Percentiles rank a stretch among this genome's conserved stretches.
phyloP scores from a whole-genome alignment of 306 rosid species.

The Cucumis hystrix region DNA sequence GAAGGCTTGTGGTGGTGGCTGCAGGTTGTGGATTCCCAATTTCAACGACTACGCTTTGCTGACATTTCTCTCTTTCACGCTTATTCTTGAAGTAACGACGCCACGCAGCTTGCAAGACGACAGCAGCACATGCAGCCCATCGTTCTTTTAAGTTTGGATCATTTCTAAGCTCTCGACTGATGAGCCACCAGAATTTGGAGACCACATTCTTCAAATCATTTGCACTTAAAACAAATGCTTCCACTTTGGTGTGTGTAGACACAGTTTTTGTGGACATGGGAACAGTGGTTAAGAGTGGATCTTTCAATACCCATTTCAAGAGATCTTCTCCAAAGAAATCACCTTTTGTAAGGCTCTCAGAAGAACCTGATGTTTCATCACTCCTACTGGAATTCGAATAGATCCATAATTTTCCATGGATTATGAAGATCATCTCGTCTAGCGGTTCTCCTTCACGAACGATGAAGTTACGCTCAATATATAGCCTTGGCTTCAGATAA shows the following conservation, averaged over 20 bases:
- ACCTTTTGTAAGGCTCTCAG: neutral
- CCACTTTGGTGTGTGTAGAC: conserved; percentile 1
- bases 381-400: neutral
- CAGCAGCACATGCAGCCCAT: neutral
- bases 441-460: conserved; percentile 11
- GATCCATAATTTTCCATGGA: neutral
- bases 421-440: conserved; percentile 12
- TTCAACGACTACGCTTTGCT: neutral
- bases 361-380: neutral
- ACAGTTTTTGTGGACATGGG: conserved; percentile 8
- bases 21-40: neutral
- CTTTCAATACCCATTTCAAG: neutral
- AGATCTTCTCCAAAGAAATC: conserved; percentile 12
- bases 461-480: conserved; percentile 1
- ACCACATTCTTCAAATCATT: neutral
- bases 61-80: neutral
- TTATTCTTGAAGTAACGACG: neutral
- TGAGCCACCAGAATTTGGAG: conserved; percentile 9
- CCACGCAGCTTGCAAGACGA: neutral
- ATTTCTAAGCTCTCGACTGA: neutral
- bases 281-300: neutral
- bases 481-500: conserved; percentile 7
- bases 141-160: neutral
- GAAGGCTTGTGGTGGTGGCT: neutral
- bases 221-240: conserved; percentile 11